Conservation (phyloP, 179 eudicot species). For the Silene noctiflora region DNA sequence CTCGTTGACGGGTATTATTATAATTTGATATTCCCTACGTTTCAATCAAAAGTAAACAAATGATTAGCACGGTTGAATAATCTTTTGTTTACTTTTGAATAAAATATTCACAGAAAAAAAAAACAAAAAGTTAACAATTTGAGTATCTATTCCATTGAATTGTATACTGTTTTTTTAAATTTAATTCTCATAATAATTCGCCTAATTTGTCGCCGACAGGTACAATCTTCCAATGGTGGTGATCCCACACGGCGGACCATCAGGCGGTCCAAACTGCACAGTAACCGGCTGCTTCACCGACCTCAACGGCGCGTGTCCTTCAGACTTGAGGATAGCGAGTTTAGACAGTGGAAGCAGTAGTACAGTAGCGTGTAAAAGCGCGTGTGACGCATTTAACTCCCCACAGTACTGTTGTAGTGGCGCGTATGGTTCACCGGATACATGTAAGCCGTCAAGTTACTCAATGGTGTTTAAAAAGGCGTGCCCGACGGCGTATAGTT, state of each 20-base stretch:
- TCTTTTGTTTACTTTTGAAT: too few relatives aligned
- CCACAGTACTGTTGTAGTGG: slow-evolving; percentile 83
- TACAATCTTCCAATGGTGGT: slow-evolving; percentile 83
- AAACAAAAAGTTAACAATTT: too few relatives aligned
- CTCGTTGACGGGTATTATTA: slow-evolving; percentile 57
- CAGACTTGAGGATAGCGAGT: slow-evolving; percentile 52
- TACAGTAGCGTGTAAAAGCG: slow-evolving; percentile 82
- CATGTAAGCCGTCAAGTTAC: slow-evolving; percentile 72
- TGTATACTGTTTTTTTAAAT: too few relatives aligned
- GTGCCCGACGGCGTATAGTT: slow-evolving; percentile 84
- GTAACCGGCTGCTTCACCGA: slow-evolving; percentile 61
- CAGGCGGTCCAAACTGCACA: slow-evolving; percentile 52
- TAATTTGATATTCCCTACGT: neutral
- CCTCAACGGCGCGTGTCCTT: slow-evolving; percentile 66
- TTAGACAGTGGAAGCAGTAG: slow-evolving; percentile 20
- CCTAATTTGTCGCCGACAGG: slow-evolving; percentile 51
- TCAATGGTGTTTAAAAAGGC: slow-evolving; percentile 63
- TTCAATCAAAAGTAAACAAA: neutral
- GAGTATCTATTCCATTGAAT: too few relatives aligned
- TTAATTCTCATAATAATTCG: too few relatives aligned
- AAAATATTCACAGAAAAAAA: too few relatives aligned
- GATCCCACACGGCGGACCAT: slow-evolving; percentile 52
- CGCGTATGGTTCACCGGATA: slow-evolving; percentile 57
- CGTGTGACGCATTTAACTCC: slow-evolving; percentile 63
- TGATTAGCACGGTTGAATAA: too few relatives aligned